These are phyloP conservation scores for Irineochytrium annulatum DNA, from an alignment of 192 early-diverging fungal genomes.

Conservation along the genomic window DNA sequence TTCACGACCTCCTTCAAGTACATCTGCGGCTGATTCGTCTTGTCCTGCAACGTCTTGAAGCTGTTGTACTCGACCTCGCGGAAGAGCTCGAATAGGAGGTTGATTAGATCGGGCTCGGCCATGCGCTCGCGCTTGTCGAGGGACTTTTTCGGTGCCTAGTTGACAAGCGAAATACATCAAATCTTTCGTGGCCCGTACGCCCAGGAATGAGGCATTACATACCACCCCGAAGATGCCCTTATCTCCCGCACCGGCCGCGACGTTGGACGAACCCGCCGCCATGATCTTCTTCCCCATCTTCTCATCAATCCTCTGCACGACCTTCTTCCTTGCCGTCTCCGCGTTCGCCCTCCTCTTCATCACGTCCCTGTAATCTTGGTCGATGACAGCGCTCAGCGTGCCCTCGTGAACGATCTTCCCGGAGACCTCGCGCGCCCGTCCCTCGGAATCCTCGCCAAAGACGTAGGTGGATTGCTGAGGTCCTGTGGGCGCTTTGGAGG, in stretches of 20 bases:
- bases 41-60: slow-evolving; percentile 78
- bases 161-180: not conserved
- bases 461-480: slow-evolving; percentile 62
- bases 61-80: slow-evolving; percentile 73
- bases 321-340: slow-evolving; percentile 5
- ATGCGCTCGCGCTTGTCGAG: slow-evolving; percentile 77
- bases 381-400: slow-evolving; percentile 30
- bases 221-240: not conserved
- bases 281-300: slow-evolving; percentile 12
- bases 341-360: slow-evolving; percentile 14
- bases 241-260: not conserved
- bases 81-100: slow-evolving; percentile 76
- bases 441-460: slow-evolving; percentile 63
- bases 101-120: slow-evolving; percentile 78
- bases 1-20: slow-evolving; percentile 81
- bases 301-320: slow-evolving; percentile 11
- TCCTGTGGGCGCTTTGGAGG: too few species aligned
- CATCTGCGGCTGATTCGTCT: slow-evolving; percentile 72
- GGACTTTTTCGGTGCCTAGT: slow-evolving; percentile 9
- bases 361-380: slow-evolving; percentile 33
- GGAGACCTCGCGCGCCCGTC: slow-evolving; percentile 26
- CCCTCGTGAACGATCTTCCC: slow-evolving; percentile 40
- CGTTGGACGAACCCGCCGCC: not conserved
- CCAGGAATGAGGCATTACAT: not conserved
- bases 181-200: not conserved